Evolutionary conservation across 441 rosid genomes (phyloP).

Genomic region (Adansonia grandidieri): DNA sequence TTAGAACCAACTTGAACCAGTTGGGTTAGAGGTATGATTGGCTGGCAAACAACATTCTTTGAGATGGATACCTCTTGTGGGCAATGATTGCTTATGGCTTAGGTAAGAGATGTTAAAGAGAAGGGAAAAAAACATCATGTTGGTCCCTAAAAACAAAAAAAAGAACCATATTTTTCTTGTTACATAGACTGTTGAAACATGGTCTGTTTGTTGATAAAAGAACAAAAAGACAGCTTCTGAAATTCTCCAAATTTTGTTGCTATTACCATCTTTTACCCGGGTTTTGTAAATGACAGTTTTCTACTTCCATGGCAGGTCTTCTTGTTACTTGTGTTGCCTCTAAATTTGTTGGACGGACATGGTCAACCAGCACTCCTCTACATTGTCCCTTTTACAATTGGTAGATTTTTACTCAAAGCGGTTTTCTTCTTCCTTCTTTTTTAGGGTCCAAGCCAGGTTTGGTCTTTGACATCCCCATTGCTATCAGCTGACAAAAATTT

Average conservation of each 20-base stretch:
- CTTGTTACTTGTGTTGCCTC: conserved; percentile 65
- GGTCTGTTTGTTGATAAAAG: neutral
- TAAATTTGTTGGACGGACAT: conserved; percentile 82
- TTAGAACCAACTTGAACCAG: neutral
- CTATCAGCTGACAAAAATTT: neutral
- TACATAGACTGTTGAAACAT: too few species aligned
- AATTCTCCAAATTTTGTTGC: neutral
- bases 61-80: conserved; percentile 88
- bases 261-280: neutral
- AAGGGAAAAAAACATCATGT: neutral
- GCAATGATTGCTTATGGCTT: conserved; percentile 92
- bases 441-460: too few species aligned
- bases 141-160: neutral
- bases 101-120: conserved; percentile 47
- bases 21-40: conserved; percentile 72
- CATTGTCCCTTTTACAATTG: conserved; percentile 72
- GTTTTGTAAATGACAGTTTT: conserved; percentile 11
- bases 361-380: conserved; percentile 80
- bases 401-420: conserved; percentile 23
- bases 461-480: neutral
- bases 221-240: neutral
- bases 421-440: neutral
- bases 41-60: conserved; percentile 81
- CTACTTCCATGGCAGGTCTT: conserved; percentile 49
- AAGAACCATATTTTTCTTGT: conserved; percentile 11